Conservation (phyloP, 2,329 filamentous ascomycete species). For the Botrytis aclada region DNA sequence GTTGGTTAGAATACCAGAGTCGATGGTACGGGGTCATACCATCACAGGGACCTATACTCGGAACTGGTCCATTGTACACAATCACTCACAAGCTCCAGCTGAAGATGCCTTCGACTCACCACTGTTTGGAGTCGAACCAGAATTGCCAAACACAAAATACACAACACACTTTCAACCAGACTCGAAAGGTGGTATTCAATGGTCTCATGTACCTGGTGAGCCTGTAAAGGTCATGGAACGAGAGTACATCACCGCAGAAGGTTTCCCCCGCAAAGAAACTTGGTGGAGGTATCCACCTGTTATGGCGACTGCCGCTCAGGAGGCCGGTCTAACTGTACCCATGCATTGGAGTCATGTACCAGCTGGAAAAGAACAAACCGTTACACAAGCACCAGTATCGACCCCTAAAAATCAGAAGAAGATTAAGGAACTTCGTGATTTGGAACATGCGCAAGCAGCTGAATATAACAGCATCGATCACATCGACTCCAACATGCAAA, state of each 20-base stretch:
- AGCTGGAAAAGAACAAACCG: background rate
- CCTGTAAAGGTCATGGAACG: slow-evolving; percentile 31
- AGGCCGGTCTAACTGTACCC: slow-evolving; percentile 23
- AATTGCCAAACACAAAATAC: background rate
- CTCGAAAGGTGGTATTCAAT: background rate
- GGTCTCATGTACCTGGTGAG: slow-evolving; percentile 19
- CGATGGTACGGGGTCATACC: slow-evolving; percentile 39
- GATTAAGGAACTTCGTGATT: slow-evolving; percentile 11
- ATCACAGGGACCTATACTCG: slow-evolving; percentile 15
- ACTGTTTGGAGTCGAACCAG: slow-evolving; percentile 2
- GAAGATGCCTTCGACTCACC: slow-evolving; percentile 9
- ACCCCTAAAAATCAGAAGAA: background rate
- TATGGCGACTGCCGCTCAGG: slow-evolving; percentile 24
- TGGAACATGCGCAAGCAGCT: slow-evolving; percentile 2
- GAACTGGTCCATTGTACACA: slow-evolving; percentile 23
- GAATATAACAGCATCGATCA: slow-evolving; percentile 3
- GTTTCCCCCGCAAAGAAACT: slow-evolving; percentile 30
- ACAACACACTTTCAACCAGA: slow-evolving; percentile 3
- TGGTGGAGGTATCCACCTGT: slow-evolving; percentile 34
- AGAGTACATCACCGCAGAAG: slow-evolving; percentile 29
- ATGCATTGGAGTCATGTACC: slow-evolving; percentile 19
- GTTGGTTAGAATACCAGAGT: slow-evolving; percentile 46
- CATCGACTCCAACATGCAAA: background rate
- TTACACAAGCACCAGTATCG: background rate
- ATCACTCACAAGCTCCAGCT: background rate